These are phyloP conservation scores for Teratosphaeria epicoccoides DNA, from an alignment of 2,329 filamentous ascomycete species.

Conservation along the genomic window DNA sequence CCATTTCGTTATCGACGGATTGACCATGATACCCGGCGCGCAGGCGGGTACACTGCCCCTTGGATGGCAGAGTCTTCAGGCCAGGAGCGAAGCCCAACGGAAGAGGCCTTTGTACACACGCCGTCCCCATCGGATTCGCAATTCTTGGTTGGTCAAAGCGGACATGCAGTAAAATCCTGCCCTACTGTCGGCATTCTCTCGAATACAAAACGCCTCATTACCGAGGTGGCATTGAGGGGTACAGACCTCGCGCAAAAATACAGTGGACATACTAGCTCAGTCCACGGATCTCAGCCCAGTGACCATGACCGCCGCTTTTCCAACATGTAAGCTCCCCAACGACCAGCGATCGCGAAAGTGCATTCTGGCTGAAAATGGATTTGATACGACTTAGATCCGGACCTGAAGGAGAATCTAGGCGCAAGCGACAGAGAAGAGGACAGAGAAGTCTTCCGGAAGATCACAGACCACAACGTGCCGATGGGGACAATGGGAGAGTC, in stretches of 20 bases:
- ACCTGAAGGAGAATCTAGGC: slow-evolving; percentile 33
- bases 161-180: too few relatives aligned
- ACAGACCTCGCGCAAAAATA: background rate
- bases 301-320: background rate
- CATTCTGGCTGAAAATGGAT: background rate
- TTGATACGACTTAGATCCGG: slow-evolving; percentile 3
- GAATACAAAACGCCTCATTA: background rate
- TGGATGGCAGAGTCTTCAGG: too few relatives aligned
- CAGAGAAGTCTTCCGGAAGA: slow-evolving; percentile 40
- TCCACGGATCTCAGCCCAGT: background rate
- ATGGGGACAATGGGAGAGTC: slow-evolving; percentile 46
- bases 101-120: too few relatives aligned
- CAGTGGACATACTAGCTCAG: background rate
- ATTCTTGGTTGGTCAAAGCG: too few relatives aligned
- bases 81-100: too few relatives aligned
- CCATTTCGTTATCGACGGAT: too few relatives aligned
- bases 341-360: background rate
- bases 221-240: background rate
- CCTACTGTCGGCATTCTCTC: too few relatives aligned
- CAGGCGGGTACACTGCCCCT: too few relatives aligned
- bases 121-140: too few relatives aligned
- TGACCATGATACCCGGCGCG: too few relatives aligned
- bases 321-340: background rate
- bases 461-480: slow-evolving; percentile 47
- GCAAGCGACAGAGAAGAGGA: slow-evolving; percentile 35